Evolutionary conservation across 2,329 filamentous ascomycete species (phyloP).

Genomic region (Alternaria brassicae): DNA sequence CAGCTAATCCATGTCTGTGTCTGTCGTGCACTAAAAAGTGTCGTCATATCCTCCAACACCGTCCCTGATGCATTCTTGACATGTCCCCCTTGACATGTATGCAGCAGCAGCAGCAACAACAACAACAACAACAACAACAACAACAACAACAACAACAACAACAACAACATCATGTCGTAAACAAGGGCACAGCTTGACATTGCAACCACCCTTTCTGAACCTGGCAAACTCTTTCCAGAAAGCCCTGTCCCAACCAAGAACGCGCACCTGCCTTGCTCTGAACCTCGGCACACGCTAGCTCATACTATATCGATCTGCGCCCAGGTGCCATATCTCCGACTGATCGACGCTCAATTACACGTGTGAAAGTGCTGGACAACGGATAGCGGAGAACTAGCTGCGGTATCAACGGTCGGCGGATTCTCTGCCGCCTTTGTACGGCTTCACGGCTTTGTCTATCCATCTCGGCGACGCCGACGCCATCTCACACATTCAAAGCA

Average conservation of each 20-base stretch:
- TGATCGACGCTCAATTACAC: conserved; percentile 6
- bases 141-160: too few species aligned
- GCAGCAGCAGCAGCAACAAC: too few species aligned
- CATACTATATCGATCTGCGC: conserved; percentile 1
- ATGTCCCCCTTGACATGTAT: too few species aligned
- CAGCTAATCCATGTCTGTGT: neutral
- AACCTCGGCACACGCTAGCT: conserved; percentile 1
- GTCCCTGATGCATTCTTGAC: neutral
- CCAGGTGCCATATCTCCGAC: conserved; percentile 4
- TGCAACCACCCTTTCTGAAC: neutral
- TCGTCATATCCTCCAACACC: neutral
- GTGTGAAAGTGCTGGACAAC: neutral
- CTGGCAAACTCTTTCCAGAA: neutral
- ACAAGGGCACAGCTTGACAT: neutral
- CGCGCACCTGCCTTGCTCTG: neutral
- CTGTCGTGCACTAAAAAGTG: neutral
- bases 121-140: too few species aligned
- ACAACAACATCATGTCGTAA: too few species aligned
- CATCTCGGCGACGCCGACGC: too few species aligned
- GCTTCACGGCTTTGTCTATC: too few species aligned
- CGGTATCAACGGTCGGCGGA: conserved; percentile 1
- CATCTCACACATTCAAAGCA: too few species aligned
- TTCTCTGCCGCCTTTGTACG: neutral
- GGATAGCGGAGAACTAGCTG: too few species aligned
- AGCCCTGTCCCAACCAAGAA: neutral